A percentile compares a stretch with the other conserved stretches of the same genome.
phyloP scores from a whole-genome alignment of 345 rosid species.

The Brassica rapa region DNA sequence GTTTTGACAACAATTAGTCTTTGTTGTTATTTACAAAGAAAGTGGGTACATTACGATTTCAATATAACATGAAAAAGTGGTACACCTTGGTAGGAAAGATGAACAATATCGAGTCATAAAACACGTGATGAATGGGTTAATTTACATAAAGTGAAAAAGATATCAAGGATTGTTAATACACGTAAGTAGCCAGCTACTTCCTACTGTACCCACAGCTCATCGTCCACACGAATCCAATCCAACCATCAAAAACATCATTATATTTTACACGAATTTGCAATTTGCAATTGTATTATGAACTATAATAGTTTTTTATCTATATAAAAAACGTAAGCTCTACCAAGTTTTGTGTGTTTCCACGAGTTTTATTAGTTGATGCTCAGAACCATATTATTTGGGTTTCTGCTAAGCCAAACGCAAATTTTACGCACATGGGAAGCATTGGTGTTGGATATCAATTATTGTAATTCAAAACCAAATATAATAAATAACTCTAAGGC shows the following conservation, averaged over 20 bases:
- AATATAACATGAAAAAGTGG: constrained; percentile 12
- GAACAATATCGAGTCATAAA: constrained; percentile 29
- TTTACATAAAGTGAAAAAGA: constrained; percentile 19
- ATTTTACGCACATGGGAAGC: neutral
- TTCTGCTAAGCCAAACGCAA: neutral
- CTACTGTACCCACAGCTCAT: constrained; percentile 37
- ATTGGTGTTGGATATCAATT: constrained; percentile 12
- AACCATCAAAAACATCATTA: constrained; percentile 13
- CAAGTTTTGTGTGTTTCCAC: neutral
- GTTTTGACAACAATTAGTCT: neutral
- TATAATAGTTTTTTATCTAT: neutral
- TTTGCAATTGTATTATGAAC: neutral
- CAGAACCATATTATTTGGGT: neutral
- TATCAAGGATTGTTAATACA: constrained; percentile 14
- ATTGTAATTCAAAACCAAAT: neutral
- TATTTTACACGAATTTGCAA: neutral
- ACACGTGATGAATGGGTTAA: constrained; percentile 38
- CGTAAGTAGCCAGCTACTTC: constrained; percentile 36
- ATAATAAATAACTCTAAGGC: neutral
- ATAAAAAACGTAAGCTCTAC: neutral
- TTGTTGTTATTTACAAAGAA: neutral
- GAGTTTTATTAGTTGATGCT: neutral
- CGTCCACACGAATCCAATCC: constrained; percentile 27
- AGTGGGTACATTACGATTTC: neutral
- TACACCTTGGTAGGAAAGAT: constrained; percentile 9